These are phyloP conservation scores for Xerocomus brunneocitrinus DNA, from an alignment of 768 basidiomycete genomes.

Conservation along the genomic window DNA sequence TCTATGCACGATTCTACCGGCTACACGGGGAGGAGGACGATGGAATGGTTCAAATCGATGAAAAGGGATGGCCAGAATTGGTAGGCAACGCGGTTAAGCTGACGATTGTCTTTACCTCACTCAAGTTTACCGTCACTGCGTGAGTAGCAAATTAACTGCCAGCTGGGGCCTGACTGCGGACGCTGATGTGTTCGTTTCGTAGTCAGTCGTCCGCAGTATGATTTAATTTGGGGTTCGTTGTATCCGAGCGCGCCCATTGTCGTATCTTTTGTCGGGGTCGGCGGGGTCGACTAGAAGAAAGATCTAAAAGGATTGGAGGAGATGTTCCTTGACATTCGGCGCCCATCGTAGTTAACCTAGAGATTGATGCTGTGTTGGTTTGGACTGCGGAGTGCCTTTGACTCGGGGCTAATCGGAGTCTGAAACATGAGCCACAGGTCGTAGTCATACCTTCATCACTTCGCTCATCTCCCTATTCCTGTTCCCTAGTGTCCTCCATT, in stretches of 20 bases:
- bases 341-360: neutral
- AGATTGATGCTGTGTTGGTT: neutral
- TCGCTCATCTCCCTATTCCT: neutral
- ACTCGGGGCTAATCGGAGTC: conserved; percentile 18
- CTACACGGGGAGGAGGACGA: conserved; percentile 32
- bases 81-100: conserved; percentile 32
- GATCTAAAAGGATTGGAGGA: neutral
- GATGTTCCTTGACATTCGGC: neutral
- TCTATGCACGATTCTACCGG: conserved; percentile 32
- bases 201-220: conserved; percentile 27
- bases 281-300: neutral
- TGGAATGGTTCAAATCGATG: conserved; percentile 28
- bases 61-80: conserved; percentile 31
- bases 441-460: neutral
- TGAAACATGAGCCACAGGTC: conserved; percentile 12
- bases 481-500: neutral
- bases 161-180: neutral
- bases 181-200: neutral
- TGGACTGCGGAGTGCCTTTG: conserved; percentile 5
- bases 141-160: conserved; percentile 11
- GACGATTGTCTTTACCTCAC: conserved; percentile 30
- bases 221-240: neutral
- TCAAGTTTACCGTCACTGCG: conserved; percentile 32
- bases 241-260: neutral
- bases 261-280: neutral